Percentiles rank a stretch among this genome's conserved stretches.
These are phyloP conservation scores for Carpinus viminea DNA, from an alignment of 306 rosid genomes.

Conservation along the genomic window DNA sequence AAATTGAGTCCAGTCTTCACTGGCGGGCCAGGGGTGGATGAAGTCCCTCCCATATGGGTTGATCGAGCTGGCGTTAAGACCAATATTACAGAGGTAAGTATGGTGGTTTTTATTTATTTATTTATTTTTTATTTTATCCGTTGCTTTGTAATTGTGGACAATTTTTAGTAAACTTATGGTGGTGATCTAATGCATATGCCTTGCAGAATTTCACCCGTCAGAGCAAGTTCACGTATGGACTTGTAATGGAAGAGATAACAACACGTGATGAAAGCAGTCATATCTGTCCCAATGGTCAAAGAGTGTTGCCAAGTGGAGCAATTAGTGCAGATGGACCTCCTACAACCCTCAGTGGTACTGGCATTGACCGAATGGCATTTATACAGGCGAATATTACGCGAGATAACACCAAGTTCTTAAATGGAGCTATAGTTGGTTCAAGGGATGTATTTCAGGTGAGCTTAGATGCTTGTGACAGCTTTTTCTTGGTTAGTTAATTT, in stretches of 20 bases:
- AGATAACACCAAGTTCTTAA: constrained; percentile 90
- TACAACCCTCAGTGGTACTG: constrained; percentile 95
- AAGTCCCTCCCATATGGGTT: constrained; percentile 95
- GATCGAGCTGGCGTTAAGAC: constrained; percentile 91
- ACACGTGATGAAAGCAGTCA: constrained; percentile 87
- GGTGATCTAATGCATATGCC: constrained; percentile 10
- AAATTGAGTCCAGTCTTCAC: constrained; percentile 95
- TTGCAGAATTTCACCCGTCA: constrained; percentile 84
- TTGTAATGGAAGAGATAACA: constrained; percentile 95
- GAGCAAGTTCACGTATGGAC: constrained; percentile 97
- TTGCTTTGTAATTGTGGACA: constrained; percentile 12
- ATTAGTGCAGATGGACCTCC: constrained; percentile 95
- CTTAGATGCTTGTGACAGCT: neutral
- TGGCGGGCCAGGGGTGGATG: constrained; percentile 95
- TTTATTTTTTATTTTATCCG: neutral
- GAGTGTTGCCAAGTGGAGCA: constrained; percentile 85
- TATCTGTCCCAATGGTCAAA: constrained; percentile 73
- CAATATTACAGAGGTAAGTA: constrained; percentile 80
- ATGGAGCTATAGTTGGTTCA: constrained; percentile 81
- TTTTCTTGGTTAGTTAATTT: neutral
- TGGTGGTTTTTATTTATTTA: neutral
- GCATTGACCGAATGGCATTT: constrained; percentile 87
- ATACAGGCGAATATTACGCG: constrained; percentile 90
- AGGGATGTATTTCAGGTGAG: constrained; percentile 91
- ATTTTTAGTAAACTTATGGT: neutral